Evolutionary conservation across 2,329 filamentous ascomycete genomes (phyloP).

Genomic region (Alternaria triticimaculans): DNA sequence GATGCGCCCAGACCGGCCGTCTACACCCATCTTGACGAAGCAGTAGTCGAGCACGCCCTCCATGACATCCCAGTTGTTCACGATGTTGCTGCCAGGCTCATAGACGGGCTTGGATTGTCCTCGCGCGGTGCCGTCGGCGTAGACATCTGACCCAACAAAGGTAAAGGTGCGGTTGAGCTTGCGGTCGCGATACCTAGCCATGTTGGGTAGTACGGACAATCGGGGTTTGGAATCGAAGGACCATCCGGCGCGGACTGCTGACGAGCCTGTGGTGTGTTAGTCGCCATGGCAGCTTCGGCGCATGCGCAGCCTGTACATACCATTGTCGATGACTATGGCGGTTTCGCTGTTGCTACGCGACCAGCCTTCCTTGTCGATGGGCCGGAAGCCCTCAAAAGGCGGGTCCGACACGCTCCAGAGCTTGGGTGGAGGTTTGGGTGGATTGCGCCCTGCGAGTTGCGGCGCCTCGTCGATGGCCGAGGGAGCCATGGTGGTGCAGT

Average conservation of each 20-base stretch:
- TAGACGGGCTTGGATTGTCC: constrained; percentile 91
- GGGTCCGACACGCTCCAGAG: constrained; percentile 63
- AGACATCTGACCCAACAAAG: constrained; percentile 91
- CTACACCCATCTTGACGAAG: constrained; percentile 91
- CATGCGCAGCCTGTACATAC: constrained; percentile 54
- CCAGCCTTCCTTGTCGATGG: constrained; percentile 71
- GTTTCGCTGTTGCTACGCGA: constrained; percentile 67
- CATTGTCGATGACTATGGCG: constrained; percentile 98
- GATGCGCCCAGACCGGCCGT: constrained; percentile 74
- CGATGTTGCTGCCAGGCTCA: constrained; percentile 85
- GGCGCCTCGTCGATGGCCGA: constrained; percentile 49
- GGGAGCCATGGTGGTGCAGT: constrained; percentile 42
- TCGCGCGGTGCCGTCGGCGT: constrained; percentile 89
- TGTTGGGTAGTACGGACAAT: constrained; percentile 82
- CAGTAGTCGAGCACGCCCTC: constrained; percentile 93
- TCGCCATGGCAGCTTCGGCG: constrained; percentile 2
- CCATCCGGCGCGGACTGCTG: constrained; percentile 90
- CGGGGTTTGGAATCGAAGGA: constrained; percentile 87
- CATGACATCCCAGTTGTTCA: constrained; percentile 98
- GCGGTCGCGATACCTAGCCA: constrained; percentile 93
- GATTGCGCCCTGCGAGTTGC: constrained; percentile 53
- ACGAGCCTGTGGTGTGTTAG: constrained; percentile 70
- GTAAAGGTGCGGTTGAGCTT: constrained; percentile 91
- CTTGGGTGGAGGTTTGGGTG: constrained; percentile 61
- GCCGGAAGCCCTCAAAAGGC: constrained; percentile 66